A percentile compares a stretch with the other conserved stretches of the same genome.
Conservation (phyloP, 2,329 filamentous ascomycete species). For the Ophiostoma ips region DNA sequence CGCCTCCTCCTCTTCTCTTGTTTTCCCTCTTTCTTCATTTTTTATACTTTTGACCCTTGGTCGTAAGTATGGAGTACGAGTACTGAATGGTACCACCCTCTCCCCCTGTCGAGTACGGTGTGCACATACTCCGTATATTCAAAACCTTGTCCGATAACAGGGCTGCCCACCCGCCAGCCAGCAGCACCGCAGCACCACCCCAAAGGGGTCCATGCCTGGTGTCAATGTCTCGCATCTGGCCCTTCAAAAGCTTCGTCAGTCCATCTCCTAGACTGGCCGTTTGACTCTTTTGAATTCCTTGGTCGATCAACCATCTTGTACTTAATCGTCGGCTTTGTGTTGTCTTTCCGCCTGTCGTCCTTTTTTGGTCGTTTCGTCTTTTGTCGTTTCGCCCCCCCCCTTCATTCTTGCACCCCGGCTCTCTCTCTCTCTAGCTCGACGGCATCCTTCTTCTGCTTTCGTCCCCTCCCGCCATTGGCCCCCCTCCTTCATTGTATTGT, state of each 20-base stretch:
- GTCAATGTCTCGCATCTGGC: neutral
- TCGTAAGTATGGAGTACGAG: neutral
- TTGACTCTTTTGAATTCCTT: neutral
- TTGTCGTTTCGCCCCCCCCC: no score
- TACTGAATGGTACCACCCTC: neutral
- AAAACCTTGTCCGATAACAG: slow-evolving; percentile 4
- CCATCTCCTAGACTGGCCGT: neutral
- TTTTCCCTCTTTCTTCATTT: neutral
- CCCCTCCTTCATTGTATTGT: neutral
- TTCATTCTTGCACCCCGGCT: no score
- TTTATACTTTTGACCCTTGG: neutral
- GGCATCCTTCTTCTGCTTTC: neutral
- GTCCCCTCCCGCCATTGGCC: neutral
- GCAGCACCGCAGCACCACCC: neutral
- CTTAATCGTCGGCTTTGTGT: neutral
- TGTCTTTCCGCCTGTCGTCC: neutral
- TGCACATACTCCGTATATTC: neutral
- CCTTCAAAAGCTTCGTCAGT: neutral
- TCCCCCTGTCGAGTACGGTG: neutral
- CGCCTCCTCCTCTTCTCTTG: neutral
- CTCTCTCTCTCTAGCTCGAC: no score
- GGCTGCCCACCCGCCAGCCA: neutral
- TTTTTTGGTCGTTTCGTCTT: no score
- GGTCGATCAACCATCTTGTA: neutral
- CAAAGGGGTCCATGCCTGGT: neutral